Evolutionary conservation across 2,329 filamentous ascomycete genomes (phyloP).

Genomic region (Arthrobotrys megalospora): DNA sequence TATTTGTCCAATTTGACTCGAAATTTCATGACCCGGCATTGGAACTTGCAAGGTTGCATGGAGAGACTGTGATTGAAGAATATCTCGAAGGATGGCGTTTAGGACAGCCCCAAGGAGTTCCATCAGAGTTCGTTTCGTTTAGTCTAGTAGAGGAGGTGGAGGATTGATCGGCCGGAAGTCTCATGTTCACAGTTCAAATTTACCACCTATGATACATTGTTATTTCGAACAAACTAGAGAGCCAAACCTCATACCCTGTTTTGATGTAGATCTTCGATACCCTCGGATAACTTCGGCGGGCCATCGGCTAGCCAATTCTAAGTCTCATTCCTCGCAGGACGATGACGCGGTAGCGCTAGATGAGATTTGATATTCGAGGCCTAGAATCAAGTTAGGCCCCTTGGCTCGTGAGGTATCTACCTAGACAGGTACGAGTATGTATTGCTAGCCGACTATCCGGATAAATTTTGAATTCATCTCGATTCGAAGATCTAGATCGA

Average conservation of each 20-base stretch:
- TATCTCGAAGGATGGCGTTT: slow-evolving; percentile 6
- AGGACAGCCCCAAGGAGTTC: background rate
- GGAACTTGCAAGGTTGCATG: background rate
- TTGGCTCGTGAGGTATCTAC: background rate
- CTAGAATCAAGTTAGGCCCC: background rate
- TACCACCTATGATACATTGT: background rate
- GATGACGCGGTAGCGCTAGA: background rate
- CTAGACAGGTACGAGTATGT: background rate
- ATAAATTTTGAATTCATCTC: background rate
- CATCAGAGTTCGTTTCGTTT: slow-evolving; percentile 16
- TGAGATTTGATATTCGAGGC: background rate
- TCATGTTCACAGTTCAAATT: background rate
- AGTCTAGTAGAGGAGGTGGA: background rate
- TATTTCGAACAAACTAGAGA: background rate
- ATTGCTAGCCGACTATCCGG: slow-evolving; percentile 2
- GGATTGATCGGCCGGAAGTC: background rate
- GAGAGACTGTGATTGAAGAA: slow-evolving; percentile 11
- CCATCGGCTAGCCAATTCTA: background rate
- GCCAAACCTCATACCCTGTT: background rate
- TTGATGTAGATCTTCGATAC: background rate
- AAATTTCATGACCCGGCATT: slow-evolving; percentile 6
- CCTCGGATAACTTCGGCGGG: background rate
- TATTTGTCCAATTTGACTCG: slow-evolving; percentile 27
- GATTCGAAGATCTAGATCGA: slow-evolving; percentile 20
- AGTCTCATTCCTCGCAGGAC: background rate